Evolutionary conservation across 345 rosid species (phyloP).

Genomic region (Chamaenerion angustifolium): DNA sequence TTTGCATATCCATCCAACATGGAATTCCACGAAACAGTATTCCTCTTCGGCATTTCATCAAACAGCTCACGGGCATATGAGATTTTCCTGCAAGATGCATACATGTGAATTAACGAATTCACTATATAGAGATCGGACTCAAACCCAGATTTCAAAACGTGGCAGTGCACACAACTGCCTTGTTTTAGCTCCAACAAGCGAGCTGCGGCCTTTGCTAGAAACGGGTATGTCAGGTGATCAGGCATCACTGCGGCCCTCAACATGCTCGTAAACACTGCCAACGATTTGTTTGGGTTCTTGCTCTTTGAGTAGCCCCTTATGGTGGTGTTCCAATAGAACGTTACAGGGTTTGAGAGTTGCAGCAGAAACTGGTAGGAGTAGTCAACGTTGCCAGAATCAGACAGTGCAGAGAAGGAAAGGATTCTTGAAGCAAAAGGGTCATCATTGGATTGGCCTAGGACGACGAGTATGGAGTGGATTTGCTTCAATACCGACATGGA

Average conservation of each 20-base stretch:
- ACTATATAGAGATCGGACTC: slow-evolving; percentile 40
- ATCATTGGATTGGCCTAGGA: slow-evolving; percentile 37
- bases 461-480: slow-evolving; percentile 39
- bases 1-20: slow-evolving; percentile 67
- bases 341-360: slow-evolving; percentile 23
- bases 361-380: slow-evolving; percentile 36
- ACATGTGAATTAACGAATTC: slow-evolving; percentile 61
- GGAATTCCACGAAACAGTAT: slow-evolving; percentile 68
- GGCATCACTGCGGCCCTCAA: slow-evolving; percentile 34
- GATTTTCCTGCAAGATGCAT: slow-evolving; percentile 36
- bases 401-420: slow-evolving; percentile 38
- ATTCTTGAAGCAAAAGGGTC: slow-evolving; percentile 31
- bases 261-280: slow-evolving; percentile 39
- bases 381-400: slow-evolving; percentile 26
- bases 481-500: slow-evolving; percentile 37
- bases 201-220: slow-evolving; percentile 50
- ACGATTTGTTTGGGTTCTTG: slow-evolving; percentile 38
- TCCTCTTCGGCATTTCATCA: slow-evolving; percentile 45
- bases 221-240: slow-evolving; percentile 64
- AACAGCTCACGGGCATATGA: slow-evolving; percentile 43
- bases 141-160: slow-evolving; percentile 34
- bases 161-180: slow-evolving; percentile 34
- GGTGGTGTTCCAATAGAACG: slow-evolving; percentile 44
- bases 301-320: slow-evolving; percentile 48
- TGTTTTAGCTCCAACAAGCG: slow-evolving; percentile 29